Evolutionary conservation across 345 rosid species (phyloP).

Genomic region (Toxicodendron radicans): DNA sequence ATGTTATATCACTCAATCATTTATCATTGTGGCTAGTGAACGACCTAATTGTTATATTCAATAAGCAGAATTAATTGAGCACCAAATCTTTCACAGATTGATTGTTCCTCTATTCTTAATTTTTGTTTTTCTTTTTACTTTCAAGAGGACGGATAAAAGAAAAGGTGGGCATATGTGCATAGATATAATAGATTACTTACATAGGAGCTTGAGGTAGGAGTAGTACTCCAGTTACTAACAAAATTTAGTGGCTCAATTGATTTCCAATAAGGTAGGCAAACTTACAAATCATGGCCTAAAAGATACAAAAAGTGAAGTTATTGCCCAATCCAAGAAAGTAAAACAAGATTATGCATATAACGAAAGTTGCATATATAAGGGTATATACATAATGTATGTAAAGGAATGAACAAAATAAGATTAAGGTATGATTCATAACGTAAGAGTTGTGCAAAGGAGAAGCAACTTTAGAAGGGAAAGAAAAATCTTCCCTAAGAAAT

Average conservation of each 20-base stretch:
- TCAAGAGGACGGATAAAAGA: not conserved
- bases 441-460: constrained; percentile 51
- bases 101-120: too few species aligned
- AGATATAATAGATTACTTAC: too few species aligned
- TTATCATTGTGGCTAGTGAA: too few species aligned
- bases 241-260: not conserved
- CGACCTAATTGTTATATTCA: too few species aligned
- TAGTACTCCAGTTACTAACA: not conserved
- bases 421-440: constrained; percentile 44
- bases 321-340: not conserved
- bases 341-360: too few species aligned
- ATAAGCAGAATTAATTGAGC: too few species aligned
- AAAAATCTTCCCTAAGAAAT: constrained; percentile 45
- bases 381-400: too few species aligned
- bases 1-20: too few species aligned
- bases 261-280: not conserved
- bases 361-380: too few species aligned
- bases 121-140: too few species aligned
- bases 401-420: constrained; percentile 2
- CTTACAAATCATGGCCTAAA: not conserved
- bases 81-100: too few species aligned
- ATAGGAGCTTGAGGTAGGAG: not conserved
- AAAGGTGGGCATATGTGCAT: not conserved
- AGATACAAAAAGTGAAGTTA: not conserved
- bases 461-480: constrained; percentile 50